Evolutionary conservation across 208 protist genomes (phyloP), one percentile per base, ranked within the genome.

Genomic region (Leishmania major): DNA sequence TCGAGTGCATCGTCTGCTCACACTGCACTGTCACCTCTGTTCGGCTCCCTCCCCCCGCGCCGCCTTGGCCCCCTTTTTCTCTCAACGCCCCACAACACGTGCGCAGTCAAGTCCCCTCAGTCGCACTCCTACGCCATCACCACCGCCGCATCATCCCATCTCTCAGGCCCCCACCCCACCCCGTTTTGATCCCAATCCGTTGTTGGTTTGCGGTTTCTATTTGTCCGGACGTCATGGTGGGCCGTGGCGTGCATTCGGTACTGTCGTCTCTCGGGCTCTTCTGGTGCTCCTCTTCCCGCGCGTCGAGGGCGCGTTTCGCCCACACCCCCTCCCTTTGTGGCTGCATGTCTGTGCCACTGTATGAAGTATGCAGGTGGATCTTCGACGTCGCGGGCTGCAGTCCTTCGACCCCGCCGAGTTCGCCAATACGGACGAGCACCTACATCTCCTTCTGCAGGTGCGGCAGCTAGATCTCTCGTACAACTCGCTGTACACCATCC

Each of bases 331-430:
- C 17, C 35, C 31, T 31, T 35, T 43, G 11, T 31, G 17, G 35
- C 15, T 43, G 45, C 19, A 37, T 59, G 73, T 40, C 35, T 64
- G n/a, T n/a, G 35, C 28, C 22, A 35, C 15, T n/a, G 4, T 37
- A 51, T 62, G 17, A 40, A 57, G 51, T 40, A 90, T 96, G 93
- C 82, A 91, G 59, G 82, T 95, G 17, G 74, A 93, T 53, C 79
- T 97, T 45, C 90, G 88, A 31, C 81, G 83, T 22, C 84, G 87
- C 22, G 90, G 91, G 40, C 88, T 97, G n/a, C 88, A 89, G 70
- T 87, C 87, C 53, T 95, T 97, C 78, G 85, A 94, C 66, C 79
- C 92, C 25, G 89, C 91, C 22, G 90, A 92, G 66, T 91, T 94
- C 47, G 87, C 84, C 66, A 84, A 86, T 31, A 84, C 91, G 1